phyloP scores from a whole-genome alignment of 805 yeast genomes.

The Wickerhamomyces hampshirensis region DNA sequence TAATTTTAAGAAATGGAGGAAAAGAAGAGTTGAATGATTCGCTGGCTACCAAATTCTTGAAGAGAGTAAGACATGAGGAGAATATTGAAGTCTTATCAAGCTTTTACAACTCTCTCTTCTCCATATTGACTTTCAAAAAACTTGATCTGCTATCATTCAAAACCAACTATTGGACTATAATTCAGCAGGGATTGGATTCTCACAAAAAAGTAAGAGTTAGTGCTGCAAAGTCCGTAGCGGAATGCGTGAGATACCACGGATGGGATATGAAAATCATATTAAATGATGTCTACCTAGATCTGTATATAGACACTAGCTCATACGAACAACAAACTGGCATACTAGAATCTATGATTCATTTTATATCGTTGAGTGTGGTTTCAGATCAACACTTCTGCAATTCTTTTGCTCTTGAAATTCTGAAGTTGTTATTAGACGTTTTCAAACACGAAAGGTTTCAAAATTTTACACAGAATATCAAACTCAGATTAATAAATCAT shows the following conservation, averaged over 20 bases:
- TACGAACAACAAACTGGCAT: conserved; percentile 27
- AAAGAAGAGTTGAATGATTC: conserved; percentile 13
- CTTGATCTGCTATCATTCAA: conserved; percentile 27
- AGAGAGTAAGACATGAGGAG: conserved; percentile 17
- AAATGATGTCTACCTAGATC: conserved; percentile 16
- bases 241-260: conserved; percentile 20
- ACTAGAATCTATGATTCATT: conserved; percentile 34
- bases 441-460: conserved; percentile 25
- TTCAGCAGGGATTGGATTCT: conserved; percentile 19
- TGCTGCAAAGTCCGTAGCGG: conserved; percentile 32
- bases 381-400: conserved; percentile 25
- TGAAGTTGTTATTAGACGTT: conserved; percentile 21
- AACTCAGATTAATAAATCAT: conserved; percentile 17
- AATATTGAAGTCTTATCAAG: conserved; percentile 13
- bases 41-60: conserved; percentile 12
- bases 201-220: conserved; percentile 18
- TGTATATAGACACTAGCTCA: conserved; percentile 21
- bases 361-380: conserved; percentile 24
- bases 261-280: conserved; percentile 22
- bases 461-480: conserved; percentile 14
- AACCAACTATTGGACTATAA: conserved; percentile 2
- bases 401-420: conserved; percentile 23
- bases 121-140: conserved; percentile 25
- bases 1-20: conserved; percentile 22
- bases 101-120: conserved; percentile 14